Percentiles rank a stretch among this genome's conserved stretches.
Conservation (phyloP, 108 stramenopile species). For the Cyclotella distinguenda region DNA sequence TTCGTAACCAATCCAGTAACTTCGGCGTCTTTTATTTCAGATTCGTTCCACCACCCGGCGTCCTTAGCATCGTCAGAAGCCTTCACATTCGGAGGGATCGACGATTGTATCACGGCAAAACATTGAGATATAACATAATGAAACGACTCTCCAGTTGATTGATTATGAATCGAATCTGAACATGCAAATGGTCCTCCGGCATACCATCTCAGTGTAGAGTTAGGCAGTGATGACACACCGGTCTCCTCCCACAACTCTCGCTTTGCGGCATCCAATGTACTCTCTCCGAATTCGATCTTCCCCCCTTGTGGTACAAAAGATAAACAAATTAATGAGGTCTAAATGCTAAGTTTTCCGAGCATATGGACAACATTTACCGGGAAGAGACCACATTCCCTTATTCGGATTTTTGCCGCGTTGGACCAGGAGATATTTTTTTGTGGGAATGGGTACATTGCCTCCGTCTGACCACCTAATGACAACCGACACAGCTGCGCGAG, state of each 20-base stretch:
- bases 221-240: slow-evolving; percentile 19
- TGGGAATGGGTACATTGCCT: not conserved
- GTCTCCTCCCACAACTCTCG: slow-evolving; percentile 71
- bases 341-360: too few relatives aligned
- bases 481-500: slow-evolving; percentile 69
- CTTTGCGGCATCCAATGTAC: slow-evolving; percentile 50
- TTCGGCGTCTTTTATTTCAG: slow-evolving; percentile 41
- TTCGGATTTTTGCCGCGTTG: slow-evolving; percentile 71
- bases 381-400: slow-evolving; percentile 65
- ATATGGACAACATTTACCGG: too few relatives aligned
- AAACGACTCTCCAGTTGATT: not conserved
- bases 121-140: slow-evolving; percentile 52
- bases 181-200: slow-evolving; percentile 38
- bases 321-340: too few relatives aligned
- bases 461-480: slow-evolving; percentile 50
- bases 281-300: slow-evolving; percentile 65
- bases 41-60: slow-evolving; percentile 36
- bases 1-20: slow-evolving; percentile 16
- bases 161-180: slow-evolving; percentile 47
- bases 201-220: slow-evolving; percentile 38
- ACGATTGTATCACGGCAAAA: slow-evolving; percentile 31
- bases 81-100: slow-evolving; percentile 20
- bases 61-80: slow-evolving; percentile 52
- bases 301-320: too few relatives aligned
- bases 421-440: slow-evolving; percentile 47